phyloP scores from a whole-genome alignment of 495 filamentous ascomycete genomes.

The Glutinoglossum americanum region DNA sequence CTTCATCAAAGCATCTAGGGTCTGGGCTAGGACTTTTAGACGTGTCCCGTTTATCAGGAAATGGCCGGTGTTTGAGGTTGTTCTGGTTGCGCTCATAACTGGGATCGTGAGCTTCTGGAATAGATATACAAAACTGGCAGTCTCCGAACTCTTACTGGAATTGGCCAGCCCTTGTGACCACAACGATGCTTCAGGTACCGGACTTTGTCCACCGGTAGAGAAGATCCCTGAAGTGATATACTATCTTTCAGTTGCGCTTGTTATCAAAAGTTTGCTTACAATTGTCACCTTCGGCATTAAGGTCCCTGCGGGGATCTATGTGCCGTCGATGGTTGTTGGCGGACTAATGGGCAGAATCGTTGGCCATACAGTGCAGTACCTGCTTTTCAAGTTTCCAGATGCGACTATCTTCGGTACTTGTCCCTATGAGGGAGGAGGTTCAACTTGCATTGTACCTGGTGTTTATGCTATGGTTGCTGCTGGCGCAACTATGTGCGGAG shows the following conservation, averaged over 20 bases:
- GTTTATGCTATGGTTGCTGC: conserved; percentile 92
- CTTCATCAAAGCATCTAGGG: conserved; percentile 85
- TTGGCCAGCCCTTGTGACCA: conserved; percentile 67
- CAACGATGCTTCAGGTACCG: conserved; percentile 34
- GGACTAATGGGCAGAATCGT: conserved; percentile 79
- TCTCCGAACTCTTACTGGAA: conserved; percentile 78
- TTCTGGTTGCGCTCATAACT: conserved; percentile 69
- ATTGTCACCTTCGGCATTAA: conserved; percentile 86
- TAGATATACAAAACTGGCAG: conserved; percentile 64
- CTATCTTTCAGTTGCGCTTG: conserved; percentile 53
- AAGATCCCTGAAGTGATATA: conserved; percentile 52
- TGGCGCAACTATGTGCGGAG: conserved; percentile 93
- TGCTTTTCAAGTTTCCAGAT: conserved; percentile 49
- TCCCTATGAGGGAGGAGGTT: conserved; percentile 40
- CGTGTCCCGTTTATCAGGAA: conserved; percentile 59
- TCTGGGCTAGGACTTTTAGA: conserved; percentile 79
- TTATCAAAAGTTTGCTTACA: conserved; percentile 77
- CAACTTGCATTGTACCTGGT: conserved; percentile 79
- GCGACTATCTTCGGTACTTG: conserved; percentile 55
- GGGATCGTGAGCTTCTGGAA: conserved; percentile 87
- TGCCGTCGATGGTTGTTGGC: conserved; percentile 95
- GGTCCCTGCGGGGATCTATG: conserved; percentile 88
- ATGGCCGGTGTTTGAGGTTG: conserved; percentile 69
- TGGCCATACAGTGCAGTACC: conserved; percentile 70
- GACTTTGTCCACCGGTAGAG: conserved; percentile 56